phyloP scores from a whole-genome alignment of 2,329 filamentous ascomycete genomes.

The Dactylellina sp. region DNA sequence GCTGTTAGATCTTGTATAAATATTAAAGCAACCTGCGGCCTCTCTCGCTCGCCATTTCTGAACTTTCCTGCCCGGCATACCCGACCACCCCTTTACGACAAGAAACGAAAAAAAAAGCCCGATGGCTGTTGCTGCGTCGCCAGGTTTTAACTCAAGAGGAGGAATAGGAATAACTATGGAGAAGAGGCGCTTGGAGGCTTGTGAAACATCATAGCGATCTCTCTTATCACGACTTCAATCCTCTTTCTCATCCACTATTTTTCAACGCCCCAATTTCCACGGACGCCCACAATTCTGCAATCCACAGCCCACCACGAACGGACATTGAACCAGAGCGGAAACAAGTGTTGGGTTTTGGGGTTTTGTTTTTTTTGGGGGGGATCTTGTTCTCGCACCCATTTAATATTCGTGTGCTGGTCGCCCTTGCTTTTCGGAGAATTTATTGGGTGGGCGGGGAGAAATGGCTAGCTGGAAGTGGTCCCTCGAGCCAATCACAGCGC shows the following conservation, averaged over 20 bases:
- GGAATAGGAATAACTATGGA: constrained; percentile 5
- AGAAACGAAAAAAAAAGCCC: background rate
- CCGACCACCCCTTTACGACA: constrained; percentile 4
- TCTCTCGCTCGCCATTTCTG: constrained; percentile 2
- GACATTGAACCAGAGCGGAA: constrained; percentile 30
- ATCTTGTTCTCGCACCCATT: constrained; percentile 23
- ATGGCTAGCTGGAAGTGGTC: constrained; percentile 39
- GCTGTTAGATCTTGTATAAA: constrained; percentile 39
- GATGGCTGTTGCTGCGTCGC: background rate
- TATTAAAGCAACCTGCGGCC: constrained; percentile 24
- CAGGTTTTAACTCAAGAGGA: constrained; percentile 1
- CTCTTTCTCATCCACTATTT: constrained; percentile 23
- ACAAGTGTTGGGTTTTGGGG: constrained; percentile 51
- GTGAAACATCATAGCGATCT: no score
- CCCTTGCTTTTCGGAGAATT: constrained; percentile 57
- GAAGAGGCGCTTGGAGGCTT: constrained; percentile 26
- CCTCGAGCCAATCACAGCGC: constrained; percentile 37
- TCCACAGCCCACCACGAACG: constrained; percentile 43
- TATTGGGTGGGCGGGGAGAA: constrained; percentile 54
- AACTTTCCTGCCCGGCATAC: constrained; percentile 5
- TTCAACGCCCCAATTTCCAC: constrained; percentile 31
- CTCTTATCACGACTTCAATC: constrained; percentile 18
- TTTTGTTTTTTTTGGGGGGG: constrained; percentile 27
- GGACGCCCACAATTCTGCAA: constrained; percentile 15
- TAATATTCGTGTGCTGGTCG: constrained; percentile 4